Conservation (phyloP, 148 eudicot species). For the Rhododendron kiyosumense region DNA sequence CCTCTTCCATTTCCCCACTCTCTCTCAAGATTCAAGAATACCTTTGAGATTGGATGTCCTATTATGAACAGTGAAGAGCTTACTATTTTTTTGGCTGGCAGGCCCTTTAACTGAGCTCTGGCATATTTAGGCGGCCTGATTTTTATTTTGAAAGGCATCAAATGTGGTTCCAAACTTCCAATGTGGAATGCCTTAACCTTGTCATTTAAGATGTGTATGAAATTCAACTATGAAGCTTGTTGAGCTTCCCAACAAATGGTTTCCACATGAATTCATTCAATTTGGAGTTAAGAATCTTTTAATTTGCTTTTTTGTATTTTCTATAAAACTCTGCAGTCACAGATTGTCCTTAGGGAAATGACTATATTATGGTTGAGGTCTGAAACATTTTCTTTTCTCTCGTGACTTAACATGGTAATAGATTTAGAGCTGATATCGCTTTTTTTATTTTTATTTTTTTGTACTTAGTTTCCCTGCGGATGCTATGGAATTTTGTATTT, state of each 20-base stretch:
- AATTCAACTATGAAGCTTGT: not conserved
- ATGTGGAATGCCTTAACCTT: not conserved
- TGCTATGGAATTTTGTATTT: not conserved
- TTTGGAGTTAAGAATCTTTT: not conserved
- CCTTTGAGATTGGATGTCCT: not conserved
- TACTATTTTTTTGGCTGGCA: not conserved
- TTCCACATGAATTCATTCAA: conserved; percentile 5
- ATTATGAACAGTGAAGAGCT: not conserved
- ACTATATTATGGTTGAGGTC: not conserved
- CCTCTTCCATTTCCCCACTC: not conserved
- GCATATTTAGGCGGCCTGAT: not conserved
- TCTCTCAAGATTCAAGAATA: not conserved
- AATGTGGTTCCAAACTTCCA: not conserved
- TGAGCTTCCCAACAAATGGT: not conserved
- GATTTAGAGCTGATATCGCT: not conserved
- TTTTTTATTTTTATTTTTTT: too few species aligned
- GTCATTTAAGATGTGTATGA: not conserved
- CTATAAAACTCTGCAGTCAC: not conserved
- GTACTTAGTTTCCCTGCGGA: not conserved
- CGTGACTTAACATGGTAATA: not conserved
- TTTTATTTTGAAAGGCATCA: not conserved
- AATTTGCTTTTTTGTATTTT: not conserved
- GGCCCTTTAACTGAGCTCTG: not conserved
- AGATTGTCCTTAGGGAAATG: not conserved
- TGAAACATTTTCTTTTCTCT: not conserved